Percentiles rank a stretch among this genome's conserved stretches.
These are phyloP conservation scores for Suillus tomentosus DNA, from an alignment of 768 basidiomycete genomes.

Conservation along the genomic window DNA sequence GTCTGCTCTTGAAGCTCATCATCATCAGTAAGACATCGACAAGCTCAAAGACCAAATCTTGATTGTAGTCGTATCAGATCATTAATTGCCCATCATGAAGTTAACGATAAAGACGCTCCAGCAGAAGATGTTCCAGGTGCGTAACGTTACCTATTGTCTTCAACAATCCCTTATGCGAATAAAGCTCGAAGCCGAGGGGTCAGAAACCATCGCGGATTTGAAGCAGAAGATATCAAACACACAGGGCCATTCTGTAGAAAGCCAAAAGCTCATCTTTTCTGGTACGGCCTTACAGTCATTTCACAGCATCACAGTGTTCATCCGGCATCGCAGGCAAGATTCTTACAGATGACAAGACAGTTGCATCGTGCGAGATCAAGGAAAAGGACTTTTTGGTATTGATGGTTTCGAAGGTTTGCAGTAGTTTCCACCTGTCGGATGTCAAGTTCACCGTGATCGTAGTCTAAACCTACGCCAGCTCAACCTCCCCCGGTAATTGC, in stretches of 20 bases:
- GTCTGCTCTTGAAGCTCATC: constrained; percentile 15
- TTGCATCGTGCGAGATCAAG: constrained; percentile 89
- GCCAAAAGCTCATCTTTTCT: constrained; percentile 94
- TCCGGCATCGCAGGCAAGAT: constrained; percentile 72
- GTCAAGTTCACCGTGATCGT: constrained; percentile 10
- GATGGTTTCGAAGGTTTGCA: constrained; percentile 91
- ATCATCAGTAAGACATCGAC: constrained; percentile 24
- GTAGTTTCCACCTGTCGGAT: constrained; percentile 6
- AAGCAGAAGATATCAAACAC: constrained; percentile 81
- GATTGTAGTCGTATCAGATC: constrained; percentile 11
- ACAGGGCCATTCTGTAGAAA: constrained; percentile 72
- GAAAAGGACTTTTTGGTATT: constrained; percentile 99
- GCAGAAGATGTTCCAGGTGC: constrained; percentile 86
- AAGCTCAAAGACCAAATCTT: constrained; percentile 8
- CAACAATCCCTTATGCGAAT: neutral
- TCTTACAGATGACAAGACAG: constrained; percentile 81
- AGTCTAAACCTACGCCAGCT: constrained; percentile 59
- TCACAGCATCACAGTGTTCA: constrained; percentile 14
- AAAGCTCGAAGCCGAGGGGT: constrained; percentile 75
- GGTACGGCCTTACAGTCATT: constrained; percentile 48
- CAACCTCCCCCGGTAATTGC: constrained; percentile 34
- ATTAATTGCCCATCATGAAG: constrained; percentile 60
- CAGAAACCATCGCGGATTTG: constrained; percentile 73
- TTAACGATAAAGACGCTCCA: constrained; percentile 94
- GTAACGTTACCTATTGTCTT: constrained; percentile 9